Base-by-base conservation (phyloP, 768 basidiomycete genomes). In the Crassisporium funariophilum region DNA sequence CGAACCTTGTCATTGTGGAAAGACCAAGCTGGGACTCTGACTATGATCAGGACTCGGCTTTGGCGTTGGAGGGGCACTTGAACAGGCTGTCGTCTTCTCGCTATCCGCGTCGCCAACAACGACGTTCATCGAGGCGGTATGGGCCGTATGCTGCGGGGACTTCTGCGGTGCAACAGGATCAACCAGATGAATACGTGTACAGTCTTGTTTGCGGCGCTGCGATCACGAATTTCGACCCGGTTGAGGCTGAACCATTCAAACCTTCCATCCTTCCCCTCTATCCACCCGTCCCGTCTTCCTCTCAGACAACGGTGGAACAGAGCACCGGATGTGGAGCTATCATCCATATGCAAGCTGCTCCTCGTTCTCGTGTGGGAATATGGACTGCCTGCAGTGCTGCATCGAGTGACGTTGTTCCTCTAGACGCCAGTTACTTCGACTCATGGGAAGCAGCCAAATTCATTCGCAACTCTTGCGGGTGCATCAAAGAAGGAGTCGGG, bases 401-500 rank as follows among this genome's bases (percentile, higher is more conserved):
- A 1, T 66, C 81, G 1, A 70, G 71, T n/a, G 66, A 70, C 12
- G 79, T 88, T 22, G 73, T 83, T 9, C 67, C 71, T 2, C 69
- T 88, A 55, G 79, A 84, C 47, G 55, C 78, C 4, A 64, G 62
- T 9, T 87, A 87, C 63, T 83, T 86, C 59, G 79, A 81, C 52
- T 64, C 74, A 24, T 53, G 67, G 10, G 66, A 72, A 11, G 67
- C 75, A 13, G 72, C 76, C 29, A 75, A 74, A 61, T 76, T 79
- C 61, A 68, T 77, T 46, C 70, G 69, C 50, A 80, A 76, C 50
- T 66, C 78, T 2, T 88, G 86, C 53, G 84, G 85, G 11, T 88
- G 86, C 55, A 61, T 81, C 29, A 75, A 81, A 24, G 83, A 86
- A 61, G 84, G 83, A 4, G 70, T 88, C 8, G 86, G 82, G 15